phyloP scores from a whole-genome alignment of 495 filamentous ascomycete species.

The Penicillium canescens region DNA sequence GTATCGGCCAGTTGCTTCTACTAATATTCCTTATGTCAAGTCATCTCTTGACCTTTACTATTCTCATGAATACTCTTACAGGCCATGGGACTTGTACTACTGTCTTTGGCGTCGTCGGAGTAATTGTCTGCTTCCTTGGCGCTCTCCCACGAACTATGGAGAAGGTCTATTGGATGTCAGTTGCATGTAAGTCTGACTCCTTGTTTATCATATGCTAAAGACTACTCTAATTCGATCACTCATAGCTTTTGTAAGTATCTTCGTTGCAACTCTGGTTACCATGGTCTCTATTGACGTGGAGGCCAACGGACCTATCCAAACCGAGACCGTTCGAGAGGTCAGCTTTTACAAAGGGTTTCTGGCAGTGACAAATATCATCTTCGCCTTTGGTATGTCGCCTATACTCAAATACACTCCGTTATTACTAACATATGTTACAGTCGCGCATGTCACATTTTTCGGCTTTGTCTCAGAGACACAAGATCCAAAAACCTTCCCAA shows the following conservation, averaged over 20 bases:
- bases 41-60: slow-evolving; percentile 69
- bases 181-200: slow-evolving; percentile 38
- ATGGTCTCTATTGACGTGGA: slow-evolving; percentile 59
- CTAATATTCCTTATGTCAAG: slow-evolving; percentile 68
- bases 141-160: slow-evolving; percentile 61
- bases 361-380: slow-evolving; percentile 26
- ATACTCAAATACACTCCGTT: not conserved
- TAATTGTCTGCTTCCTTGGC: slow-evolving; percentile 56
- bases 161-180: slow-evolving; percentile 52
- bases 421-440: not conserved
- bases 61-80: slow-evolving; percentile 63
- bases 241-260: slow-evolving; percentile 58
- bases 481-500: slow-evolving; percentile 55
- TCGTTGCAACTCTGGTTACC: slow-evolving; percentile 62
- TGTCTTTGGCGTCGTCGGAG: slow-evolving; percentile 60
- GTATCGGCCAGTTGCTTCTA: slow-evolving; percentile 57
- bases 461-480: slow-evolving; percentile 67
- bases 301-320: slow-evolving; percentile 14
- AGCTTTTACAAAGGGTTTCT: slow-evolving; percentile 45
- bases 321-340: slow-evolving; percentile 13
- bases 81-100: slow-evolving; percentile 62
- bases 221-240: no score
- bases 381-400: slow-evolving; percentile 20
- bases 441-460: slow-evolving; percentile 51
- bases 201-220: not conserved